Conservation (phyloP, 352 stramenopile genomes). For the Thalassiosira mediterranea region DNA sequence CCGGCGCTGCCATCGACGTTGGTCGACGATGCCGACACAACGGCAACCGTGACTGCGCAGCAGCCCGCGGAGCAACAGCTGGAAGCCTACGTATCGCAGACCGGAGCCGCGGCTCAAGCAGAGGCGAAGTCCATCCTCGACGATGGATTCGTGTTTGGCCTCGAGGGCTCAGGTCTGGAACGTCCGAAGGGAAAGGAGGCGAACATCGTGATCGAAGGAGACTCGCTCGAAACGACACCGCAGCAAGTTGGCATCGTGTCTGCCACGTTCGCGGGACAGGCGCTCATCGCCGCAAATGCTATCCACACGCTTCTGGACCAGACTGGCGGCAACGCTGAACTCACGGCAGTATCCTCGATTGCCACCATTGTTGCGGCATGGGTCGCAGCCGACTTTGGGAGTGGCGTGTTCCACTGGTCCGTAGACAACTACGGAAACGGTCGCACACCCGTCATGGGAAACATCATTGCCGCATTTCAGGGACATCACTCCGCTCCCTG, state of each 20-base stretch:
- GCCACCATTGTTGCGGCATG: conserved; percentile 57
- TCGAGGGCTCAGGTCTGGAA: conserved; percentile 76
- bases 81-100: conserved; percentile 19
- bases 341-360: conserved; percentile 47
- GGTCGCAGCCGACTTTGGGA: conserved; percentile 78
- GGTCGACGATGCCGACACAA: conserved; percentile 30
- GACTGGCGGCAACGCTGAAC: conserved; percentile 43
- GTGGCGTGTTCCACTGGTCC: conserved; percentile 80
- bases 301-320: conserved; percentile 39
- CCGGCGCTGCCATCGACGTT: conserved; percentile 13
- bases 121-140: conserved; percentile 57
- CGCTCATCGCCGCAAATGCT: conserved; percentile 46
- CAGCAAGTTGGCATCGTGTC: conserved; percentile 67
- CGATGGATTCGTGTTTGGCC: conserved; percentile 81
- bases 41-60: neutral
- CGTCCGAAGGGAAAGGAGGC: conserved; percentile 68
- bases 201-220: conserved; percentile 72
- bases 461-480: conserved; percentile 68
- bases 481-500: conserved; percentile 83
- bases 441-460: conserved; percentile 79
- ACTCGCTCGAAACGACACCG: conserved; percentile 72
- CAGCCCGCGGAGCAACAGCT: conserved; percentile 25
- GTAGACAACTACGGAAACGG: conserved; percentile 86
- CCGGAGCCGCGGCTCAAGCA: neutral
- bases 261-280: conserved; percentile 65